Evolutionary conservation across 2,329 filamentous ascomycete species (phyloP).

Genomic region (Hymenoscyphus albidus): DNA sequence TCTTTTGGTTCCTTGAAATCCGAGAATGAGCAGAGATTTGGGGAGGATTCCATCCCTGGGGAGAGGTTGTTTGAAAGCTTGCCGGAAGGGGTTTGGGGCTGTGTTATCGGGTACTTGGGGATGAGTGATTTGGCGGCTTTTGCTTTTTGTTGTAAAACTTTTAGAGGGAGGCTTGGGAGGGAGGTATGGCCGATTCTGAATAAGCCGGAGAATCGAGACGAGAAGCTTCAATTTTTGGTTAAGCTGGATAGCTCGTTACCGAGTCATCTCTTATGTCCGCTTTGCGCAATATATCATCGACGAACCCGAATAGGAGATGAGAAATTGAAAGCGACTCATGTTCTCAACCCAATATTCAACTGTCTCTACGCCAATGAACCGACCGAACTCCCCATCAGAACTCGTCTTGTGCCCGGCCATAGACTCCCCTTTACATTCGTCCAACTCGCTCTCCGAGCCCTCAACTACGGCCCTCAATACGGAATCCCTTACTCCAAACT

Average conservation of each 20-base stretch:
- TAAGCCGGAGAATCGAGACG: constrained; percentile 40
- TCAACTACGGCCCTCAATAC: constrained; percentile 44
- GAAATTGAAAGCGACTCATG: constrained; percentile 47
- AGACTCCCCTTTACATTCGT: constrained; percentile 55
- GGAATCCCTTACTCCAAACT: constrained; percentile 47
- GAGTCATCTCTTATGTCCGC: constrained; percentile 55
- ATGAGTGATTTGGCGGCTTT: constrained; percentile 47
- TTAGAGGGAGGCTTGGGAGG: constrained; percentile 42
- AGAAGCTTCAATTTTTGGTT: constrained; percentile 49
- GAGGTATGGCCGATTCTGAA: constrained; percentile 40
- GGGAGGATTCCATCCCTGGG: constrained; percentile 27
- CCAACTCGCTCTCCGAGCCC: constrained; percentile 51
- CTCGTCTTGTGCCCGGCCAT: constrained; percentile 51
- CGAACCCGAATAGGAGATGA: constrained; percentile 51
- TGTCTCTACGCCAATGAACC: constrained; percentile 51
- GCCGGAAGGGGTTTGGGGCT: constrained; percentile 43
- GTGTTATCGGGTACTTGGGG: constrained; percentile 40
- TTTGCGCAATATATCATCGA: constrained; percentile 52
- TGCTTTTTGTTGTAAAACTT: constrained; percentile 45
- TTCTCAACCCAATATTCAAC: constrained; percentile 53
- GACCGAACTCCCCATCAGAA: constrained; percentile 45
- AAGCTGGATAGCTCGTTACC: constrained; percentile 49
- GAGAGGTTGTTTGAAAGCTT: constrained; percentile 45
- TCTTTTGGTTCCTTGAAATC: constrained; percentile 27
- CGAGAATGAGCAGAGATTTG: constrained; percentile 3